Conservation (phyloP, 257 asterid genomes). For the Solanum megistacrolobum region DNA sequence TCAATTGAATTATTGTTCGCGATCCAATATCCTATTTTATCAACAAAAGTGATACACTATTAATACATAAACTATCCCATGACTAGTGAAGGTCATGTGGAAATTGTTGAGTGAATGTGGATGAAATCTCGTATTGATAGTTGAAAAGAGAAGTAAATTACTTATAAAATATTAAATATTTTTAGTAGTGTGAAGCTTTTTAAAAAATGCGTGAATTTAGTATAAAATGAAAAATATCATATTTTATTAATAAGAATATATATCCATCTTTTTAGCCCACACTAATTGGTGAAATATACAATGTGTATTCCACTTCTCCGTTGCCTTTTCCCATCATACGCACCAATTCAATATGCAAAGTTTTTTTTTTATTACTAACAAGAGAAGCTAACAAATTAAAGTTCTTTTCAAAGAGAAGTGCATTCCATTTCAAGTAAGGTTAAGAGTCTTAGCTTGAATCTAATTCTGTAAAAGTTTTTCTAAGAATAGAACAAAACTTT, state of each 20-base stretch:
- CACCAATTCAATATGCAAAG: background rate
- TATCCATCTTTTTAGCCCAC: background rate
- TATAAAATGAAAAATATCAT: background rate
- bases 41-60: background rate
- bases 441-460: background rate
- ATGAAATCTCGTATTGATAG: no score
- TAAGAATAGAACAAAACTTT: background rate
- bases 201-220: no score
- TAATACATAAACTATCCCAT: no score
- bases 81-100: background rate
- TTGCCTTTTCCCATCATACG: no score
- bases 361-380: background rate
- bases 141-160: no score
- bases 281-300: background rate
- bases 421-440: background rate
- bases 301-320: background rate
- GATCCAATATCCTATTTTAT: background rate
- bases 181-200: no score
- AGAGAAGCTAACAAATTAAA: background rate
- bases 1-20: background rate
- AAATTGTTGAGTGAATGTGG: background rate
- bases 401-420: background rate
- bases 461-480: background rate
- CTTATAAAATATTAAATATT: no score
- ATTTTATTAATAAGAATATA: no score